Conservation (phyloP, 192 early-diverging fungal genomes). For the Lobosporangium transversale region DNA sequence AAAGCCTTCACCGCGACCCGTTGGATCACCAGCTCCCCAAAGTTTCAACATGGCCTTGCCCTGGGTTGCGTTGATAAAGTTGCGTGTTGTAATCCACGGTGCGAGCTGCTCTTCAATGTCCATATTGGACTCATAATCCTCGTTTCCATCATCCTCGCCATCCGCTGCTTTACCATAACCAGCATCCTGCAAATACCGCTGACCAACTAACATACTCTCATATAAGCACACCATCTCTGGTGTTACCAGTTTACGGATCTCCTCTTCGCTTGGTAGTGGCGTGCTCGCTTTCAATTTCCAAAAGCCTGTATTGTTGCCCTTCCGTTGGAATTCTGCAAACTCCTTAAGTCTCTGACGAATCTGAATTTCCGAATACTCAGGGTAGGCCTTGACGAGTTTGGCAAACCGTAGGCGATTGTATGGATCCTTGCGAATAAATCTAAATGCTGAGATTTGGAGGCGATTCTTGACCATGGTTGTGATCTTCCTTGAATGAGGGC, state of each 20-base stretch:
- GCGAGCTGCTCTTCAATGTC: slow-evolving; percentile 95
- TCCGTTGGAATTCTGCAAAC: slow-evolving; percentile 93
- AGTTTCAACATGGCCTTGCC: slow-evolving; percentile 96
- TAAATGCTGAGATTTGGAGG: slow-evolving; percentile 88
- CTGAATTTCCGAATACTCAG: slow-evolving; percentile 86
- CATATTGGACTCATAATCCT: slow-evolving; percentile 73
- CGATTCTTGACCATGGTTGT: slow-evolving; percentile 87
- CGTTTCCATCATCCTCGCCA: slow-evolving; percentile 72
- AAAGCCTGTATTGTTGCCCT: slow-evolving; percentile 85
- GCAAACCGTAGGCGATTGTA: slow-evolving; percentile 77
- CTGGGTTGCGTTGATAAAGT: slow-evolving; percentile 93
- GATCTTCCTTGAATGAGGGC: slow-evolving; percentile 93
- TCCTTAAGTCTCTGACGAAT: slow-evolving; percentile 95
- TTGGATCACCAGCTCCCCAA: slow-evolving; percentile 96
- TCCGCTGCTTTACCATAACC: slow-evolving; percentile 77
- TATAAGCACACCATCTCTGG: slow-evolving; percentile 96
- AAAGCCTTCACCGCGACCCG: slow-evolving; percentile 94
- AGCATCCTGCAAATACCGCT: slow-evolving; percentile 90
- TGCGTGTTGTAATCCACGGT: slow-evolving; percentile 94
- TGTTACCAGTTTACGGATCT: slow-evolving; percentile 89
- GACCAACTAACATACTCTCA: slow-evolving; percentile 92
- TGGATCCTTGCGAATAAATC: slow-evolving; percentile 87
- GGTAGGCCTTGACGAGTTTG: slow-evolving; percentile 83
- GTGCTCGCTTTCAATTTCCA: slow-evolving; percentile 87
- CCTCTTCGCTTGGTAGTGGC: slow-evolving; percentile 84